Evolutionary conservation across 73 alveolate species (phyloP), one percentile per base, ranked within the genome.

Genomic region (Stentor roeselii): DNA sequence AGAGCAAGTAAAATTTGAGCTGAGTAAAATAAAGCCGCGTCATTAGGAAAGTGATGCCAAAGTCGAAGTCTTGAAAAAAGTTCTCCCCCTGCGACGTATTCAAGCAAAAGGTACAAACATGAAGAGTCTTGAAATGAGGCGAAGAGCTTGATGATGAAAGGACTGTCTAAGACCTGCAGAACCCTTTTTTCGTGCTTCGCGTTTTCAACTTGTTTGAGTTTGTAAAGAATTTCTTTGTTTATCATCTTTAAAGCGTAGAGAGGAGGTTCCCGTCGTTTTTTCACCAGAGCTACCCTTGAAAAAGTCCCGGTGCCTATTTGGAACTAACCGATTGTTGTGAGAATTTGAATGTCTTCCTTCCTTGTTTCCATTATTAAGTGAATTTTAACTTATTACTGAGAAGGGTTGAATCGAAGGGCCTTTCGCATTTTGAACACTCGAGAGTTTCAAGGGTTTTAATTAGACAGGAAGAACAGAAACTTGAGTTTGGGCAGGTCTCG

Each of bases 71-170:
- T 83, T 35, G 96, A 90, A 87, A 94, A 94, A 38, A 94, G 89
- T 82, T 94, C 98, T 3, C 98, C 98, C 40, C 98, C 98, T 75
- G 93, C 78, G 3, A 95, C 95, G 82, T 92, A 94, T 42, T 94
- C 98, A 34, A 94, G 92, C 42, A 92, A 89, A 95, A 94, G 90
- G 86, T 90, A 94, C 36, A 94, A 91, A 60, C 93, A 95, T 36
- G 91, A 78, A n/a, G 83, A 87, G 74, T 93, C 95, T 82, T 94
- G 91, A 84, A 94, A 94, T 15, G 96, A 86, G 1, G 89, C 88
- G 75, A 84, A 67, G 27, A 67, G 41, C 34, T 67, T 67, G n/a
- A 67, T 21, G 21, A 67, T 67, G 34, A 67, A 67, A 67, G 80
- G 80, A 32, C 37, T 67, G 80, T 67, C 80, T 1, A 67, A 32